phyloP scores from a whole-genome alignment of 352 stramenopile species.

The Phytopythium helicoides region DNA sequence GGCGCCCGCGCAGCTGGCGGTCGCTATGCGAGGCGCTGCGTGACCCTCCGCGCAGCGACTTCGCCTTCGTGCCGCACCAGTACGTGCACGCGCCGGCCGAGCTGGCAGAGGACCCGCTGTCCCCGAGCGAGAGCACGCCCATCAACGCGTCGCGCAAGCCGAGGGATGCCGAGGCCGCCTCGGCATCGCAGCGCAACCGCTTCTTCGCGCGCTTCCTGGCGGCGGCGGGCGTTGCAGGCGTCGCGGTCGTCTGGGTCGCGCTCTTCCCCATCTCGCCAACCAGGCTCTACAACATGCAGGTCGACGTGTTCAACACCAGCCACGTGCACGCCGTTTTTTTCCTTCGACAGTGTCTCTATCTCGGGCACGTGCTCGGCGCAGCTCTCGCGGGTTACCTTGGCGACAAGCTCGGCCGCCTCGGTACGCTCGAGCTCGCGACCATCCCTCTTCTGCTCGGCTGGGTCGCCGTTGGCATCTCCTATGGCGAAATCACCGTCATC shows the following conservation, averaged over 20 bases:
- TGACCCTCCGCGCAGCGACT: constrained; percentile 70
- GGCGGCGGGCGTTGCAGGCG: constrained; percentile 37
- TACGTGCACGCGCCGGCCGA: constrained; percentile 58
- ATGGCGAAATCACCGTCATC: constrained; percentile 63
- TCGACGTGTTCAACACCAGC: constrained; percentile 75
- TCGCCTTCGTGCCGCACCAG: constrained; percentile 80
- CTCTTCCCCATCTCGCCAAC: constrained; percentile 71
- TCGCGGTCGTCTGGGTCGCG: constrained; percentile 52
- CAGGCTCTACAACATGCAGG: constrained; percentile 82
- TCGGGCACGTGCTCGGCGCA: constrained; percentile 64
- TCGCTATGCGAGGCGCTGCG: constrained; percentile 62
- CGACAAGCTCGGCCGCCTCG: constrained; percentile 60
- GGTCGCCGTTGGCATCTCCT: constrained; percentile 62
- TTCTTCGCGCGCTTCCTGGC: constrained; percentile 66
- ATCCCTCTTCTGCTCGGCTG: constrained; percentile 76
- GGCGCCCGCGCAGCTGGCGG: constrained; percentile 35
- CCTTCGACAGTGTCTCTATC: constrained; percentile 56
- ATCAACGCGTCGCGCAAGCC: constrained; percentile 40
- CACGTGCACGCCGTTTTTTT: constrained; percentile 74
- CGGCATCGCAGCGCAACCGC: constrained; percentile 30
- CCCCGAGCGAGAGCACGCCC: constrained; percentile 61
- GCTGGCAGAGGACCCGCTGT: constrained; percentile 26
- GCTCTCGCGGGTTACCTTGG: constrained; percentile 53
- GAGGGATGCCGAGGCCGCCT: not conserved
- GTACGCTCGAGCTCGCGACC: constrained; percentile 66